These are phyloP conservation scores for Leccinum rimulosum DNA, from an alignment of 768 basidiomycete genomes.

Conservation along the genomic window DNA sequence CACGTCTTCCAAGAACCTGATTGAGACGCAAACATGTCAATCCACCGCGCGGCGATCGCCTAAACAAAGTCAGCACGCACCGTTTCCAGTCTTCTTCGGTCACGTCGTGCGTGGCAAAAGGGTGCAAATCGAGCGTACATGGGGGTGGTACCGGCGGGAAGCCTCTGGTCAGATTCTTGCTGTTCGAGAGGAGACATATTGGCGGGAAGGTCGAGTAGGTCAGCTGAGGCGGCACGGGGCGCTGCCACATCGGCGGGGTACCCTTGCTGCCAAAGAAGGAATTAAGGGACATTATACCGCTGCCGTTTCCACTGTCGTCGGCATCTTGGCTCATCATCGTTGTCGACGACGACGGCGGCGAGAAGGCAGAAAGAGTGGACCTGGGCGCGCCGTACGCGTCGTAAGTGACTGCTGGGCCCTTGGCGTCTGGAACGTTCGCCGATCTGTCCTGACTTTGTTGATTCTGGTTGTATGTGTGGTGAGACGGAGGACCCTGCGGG, in stretches of 20 bases:
- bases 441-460: neutral
- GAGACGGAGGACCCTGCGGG: slow-evolving; percentile 16
- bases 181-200: slow-evolving; percentile 31
- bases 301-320: neutral
- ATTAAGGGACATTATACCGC: slow-evolving; percentile 15
- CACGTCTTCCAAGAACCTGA: slow-evolving; percentile 40
- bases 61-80: slow-evolving; percentile 19
- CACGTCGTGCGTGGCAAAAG: slow-evolving; percentile 51
- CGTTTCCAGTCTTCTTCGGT: slow-evolving; percentile 48
- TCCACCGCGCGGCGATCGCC: neutral
- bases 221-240: slow-evolving; percentile 12
- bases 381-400: neutral
- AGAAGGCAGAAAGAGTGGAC: neutral
- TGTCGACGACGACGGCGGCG: neutral
- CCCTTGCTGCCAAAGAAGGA: slow-evolving; percentile 31
- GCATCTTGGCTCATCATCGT: too few species aligned
- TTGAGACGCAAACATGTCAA: neutral
- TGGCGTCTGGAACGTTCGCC: neutral
- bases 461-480: slow-evolving; percentile 2
- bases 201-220: slow-evolving; percentile 26
- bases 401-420: neutral
- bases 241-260: slow-evolving; percentile 27
- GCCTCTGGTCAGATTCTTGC: slow-evolving; percentile 35
- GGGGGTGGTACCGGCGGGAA: slow-evolving; percentile 46
- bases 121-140: slow-evolving; percentile 39